These are phyloP conservation scores for Colletotrichum musicola DNA, from an alignment of 2,329 filamentous ascomycete genomes.

Conservation along the genomic window DNA sequence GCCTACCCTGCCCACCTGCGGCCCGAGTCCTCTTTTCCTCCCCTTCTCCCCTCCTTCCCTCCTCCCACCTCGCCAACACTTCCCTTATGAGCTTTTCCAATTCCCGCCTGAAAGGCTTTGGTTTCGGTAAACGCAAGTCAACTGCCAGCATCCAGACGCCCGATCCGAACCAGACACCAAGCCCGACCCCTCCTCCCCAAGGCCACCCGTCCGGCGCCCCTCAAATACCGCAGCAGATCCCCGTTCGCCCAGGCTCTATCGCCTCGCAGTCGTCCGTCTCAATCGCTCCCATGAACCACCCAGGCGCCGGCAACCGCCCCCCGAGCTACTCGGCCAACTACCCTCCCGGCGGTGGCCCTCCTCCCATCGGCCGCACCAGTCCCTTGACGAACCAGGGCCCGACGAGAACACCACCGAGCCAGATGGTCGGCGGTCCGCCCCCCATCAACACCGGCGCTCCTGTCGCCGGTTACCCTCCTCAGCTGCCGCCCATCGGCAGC, in stretches of 20 bases:
- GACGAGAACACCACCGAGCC: constrained; percentile 68
- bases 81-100: constrained; percentile 82
- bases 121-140: constrained; percentile 85
- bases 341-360: constrained; percentile 58
- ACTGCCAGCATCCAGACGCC: constrained; percentile 69
- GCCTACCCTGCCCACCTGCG: constrained; percentile 36
- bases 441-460: constrained; percentile 76
- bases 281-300: constrained; percentile 72
- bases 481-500: constrained; percentile 56
- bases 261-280: constrained; percentile 61
- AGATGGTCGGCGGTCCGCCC: constrained; percentile 74
- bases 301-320: constrained; percentile 69
- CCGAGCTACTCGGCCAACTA: constrained; percentile 74
- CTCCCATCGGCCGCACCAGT: constrained; percentile 66
- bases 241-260: constrained; percentile 53
- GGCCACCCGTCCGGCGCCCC: constrained; percentile 43
- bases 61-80: constrained; percentile 39
- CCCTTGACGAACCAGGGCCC: constrained; percentile 61
- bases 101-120: constrained; percentile 82
- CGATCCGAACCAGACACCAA: constrained; percentile 52
- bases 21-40: constrained; percentile 38
- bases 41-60: constrained; percentile 30
- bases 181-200: constrained; percentile 52
- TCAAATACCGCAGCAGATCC: constrained; percentile 67
- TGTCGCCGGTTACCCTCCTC: constrained; percentile 70